phyloP scores from a whole-genome alignment of 164 flowering plant genomes.

The Stephania yunnanensis region DNA sequence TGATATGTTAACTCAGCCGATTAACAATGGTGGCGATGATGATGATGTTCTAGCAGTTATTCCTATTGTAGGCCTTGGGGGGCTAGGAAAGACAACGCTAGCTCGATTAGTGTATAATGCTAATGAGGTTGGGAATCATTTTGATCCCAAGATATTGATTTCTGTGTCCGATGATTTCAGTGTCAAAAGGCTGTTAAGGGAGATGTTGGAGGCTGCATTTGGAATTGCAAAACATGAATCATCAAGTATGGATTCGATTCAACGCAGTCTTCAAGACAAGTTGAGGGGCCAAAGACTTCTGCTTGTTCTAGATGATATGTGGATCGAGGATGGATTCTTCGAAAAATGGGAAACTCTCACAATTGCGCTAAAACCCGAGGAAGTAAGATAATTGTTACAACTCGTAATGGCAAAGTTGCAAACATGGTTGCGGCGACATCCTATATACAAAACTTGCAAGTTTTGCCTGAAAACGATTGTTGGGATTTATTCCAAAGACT shows the following conservation, averaged over 20 bases:
- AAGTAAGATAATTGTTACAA: conserved; percentile 6
- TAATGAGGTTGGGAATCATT: background rate
- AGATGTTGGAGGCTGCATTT: background rate
- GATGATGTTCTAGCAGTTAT: background rate
- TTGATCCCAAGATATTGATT: background rate
- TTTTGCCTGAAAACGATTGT: background rate
- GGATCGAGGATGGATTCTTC: background rate
- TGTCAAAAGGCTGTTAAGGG: background rate
- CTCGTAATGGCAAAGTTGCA: background rate
- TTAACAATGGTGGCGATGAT: background rate
- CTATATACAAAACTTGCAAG: background rate
- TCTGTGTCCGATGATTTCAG: background rate
- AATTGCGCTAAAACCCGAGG: background rate
- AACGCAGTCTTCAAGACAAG: background rate
- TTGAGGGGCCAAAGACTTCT: background rate
- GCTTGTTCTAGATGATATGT: conserved; percentile 5
- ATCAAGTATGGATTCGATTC: background rate
- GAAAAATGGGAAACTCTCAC: background rate
- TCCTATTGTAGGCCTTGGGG: background rate
- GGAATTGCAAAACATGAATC: background rate
- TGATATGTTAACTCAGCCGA: background rate
- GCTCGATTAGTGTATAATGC: background rate
- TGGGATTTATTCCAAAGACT: background rate
- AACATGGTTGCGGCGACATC: background rate
- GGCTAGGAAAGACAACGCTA: conserved; percentile 1